phyloP scores from a whole-genome alignment of 306 rosid species.

The Mucuna pruriens region DNA sequence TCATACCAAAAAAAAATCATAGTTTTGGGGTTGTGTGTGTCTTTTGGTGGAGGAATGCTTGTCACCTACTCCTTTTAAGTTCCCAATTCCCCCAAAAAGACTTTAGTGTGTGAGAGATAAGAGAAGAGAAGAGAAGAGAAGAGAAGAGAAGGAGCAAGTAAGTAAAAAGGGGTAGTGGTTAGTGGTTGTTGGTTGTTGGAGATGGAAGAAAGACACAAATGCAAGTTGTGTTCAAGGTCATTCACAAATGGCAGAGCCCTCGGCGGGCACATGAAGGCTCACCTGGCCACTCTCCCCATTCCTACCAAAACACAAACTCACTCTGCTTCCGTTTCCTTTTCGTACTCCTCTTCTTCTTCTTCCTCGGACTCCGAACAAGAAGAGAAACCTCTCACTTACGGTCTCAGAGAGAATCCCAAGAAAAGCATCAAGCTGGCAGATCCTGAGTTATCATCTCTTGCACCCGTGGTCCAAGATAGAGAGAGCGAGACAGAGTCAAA shows the following conservation, averaged over 20 bases:
- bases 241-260: constrained; percentile 84
- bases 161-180: constrained; percentile 30
- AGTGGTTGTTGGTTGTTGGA: background rate
- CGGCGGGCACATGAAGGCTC: constrained; percentile 98
- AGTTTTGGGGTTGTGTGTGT: constrained; percentile 58
- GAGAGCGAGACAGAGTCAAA: constrained; percentile 91
- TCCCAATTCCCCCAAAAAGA: constrained; percentile 51
- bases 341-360: constrained; percentile 42
- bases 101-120: constrained; percentile 31
- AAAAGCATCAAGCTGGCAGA: constrained; percentile 60
- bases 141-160: background rate
- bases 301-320: constrained; percentile 57
- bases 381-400: constrained; percentile 48
- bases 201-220: constrained; percentile 78
- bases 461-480: constrained; percentile 66
- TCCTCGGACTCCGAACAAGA: constrained; percentile 30
- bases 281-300: constrained; percentile 66
- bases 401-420: constrained; percentile 75
- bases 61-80: constrained; percentile 90
- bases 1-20: background rate
- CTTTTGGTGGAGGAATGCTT: constrained; percentile 92
- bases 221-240: constrained; percentile 78
- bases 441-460: constrained; percentile 61
- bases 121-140: background rate
- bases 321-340: constrained; percentile 41